Evolutionary conservation across 2,329 filamentous ascomycete genomes (phyloP).

Genomic region (Aspergillus udagawae): DNA sequence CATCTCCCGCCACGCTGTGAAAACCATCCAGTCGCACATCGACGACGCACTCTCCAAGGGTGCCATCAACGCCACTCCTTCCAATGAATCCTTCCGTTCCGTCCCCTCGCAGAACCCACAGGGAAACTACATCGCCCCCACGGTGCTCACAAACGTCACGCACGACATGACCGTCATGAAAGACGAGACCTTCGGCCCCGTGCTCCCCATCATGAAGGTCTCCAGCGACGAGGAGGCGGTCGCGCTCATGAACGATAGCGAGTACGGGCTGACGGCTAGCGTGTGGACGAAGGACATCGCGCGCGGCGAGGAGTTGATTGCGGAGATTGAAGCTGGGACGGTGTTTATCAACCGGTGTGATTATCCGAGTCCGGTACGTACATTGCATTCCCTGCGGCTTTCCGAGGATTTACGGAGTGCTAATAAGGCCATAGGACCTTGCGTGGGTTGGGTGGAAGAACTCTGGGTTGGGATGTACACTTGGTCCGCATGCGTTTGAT

Average conservation of each 20-base stretch:
- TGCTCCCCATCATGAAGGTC: conserved; percentile 84
- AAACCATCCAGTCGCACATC: conserved; percentile 71
- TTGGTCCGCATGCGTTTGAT: conserved; percentile 83
- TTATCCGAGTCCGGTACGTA: conserved; percentile 77
- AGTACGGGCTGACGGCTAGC: conserved; percentile 85
- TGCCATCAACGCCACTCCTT: conserved; percentile 72
- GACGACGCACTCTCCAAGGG: conserved; percentile 77
- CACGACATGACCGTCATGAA: conserved; percentile 84
- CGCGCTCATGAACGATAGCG: conserved; percentile 81
- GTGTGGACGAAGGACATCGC: conserved; percentile 87
- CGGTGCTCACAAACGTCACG: conserved; percentile 70
- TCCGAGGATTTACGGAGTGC: no score
- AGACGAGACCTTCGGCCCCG: conserved; percentile 88
- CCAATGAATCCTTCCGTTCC: conserved; percentile 67
- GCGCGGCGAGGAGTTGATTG: conserved; percentile 68
- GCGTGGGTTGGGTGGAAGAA: conserved; percentile 95
- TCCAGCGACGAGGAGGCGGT: conserved; percentile 74
- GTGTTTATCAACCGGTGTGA: conserved; percentile 92
- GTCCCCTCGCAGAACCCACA: conserved; percentile 52
- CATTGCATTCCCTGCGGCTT: neutral
- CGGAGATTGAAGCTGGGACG: conserved; percentile 81
- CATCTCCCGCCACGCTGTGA: conserved; percentile 70
- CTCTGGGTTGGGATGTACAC: conserved; percentile 79
- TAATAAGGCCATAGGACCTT: conserved; percentile 58
- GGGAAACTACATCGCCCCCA: conserved; percentile 82